These are phyloP conservation scores for Wickerhamomyces tratensis DNA, from an alignment of 805 yeast species.

Conservation along the genomic window DNA sequence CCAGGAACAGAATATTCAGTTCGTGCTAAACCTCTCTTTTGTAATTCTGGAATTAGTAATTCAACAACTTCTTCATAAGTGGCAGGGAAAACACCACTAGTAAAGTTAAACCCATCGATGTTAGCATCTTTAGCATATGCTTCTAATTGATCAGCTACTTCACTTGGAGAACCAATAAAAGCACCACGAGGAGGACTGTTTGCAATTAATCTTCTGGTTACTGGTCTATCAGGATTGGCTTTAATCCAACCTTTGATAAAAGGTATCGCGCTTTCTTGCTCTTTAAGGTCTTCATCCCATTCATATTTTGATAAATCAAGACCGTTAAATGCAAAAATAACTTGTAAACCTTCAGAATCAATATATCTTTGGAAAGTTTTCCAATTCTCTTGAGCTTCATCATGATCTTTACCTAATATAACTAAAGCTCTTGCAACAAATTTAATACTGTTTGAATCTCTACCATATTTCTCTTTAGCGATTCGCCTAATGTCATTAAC, in stretches of 20 bases:
- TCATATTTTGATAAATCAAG: slow-evolving; percentile 23
- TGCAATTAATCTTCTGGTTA: slow-evolving; percentile 11
- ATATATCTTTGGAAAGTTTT: slow-evolving; percentile 19
- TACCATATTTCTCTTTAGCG: slow-evolving; percentile 22
- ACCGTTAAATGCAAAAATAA: slow-evolving; percentile 30
- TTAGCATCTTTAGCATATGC: slow-evolving; percentile 26
- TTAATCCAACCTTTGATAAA: slow-evolving; percentile 15
- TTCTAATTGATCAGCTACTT: slow-evolving; percentile 28
- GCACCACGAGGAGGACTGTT: slow-evolving; percentile 8
- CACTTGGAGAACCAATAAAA: slow-evolving; percentile 19
- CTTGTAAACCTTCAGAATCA: slow-evolving; percentile 28
- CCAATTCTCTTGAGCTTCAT: slow-evolving; percentile 27
- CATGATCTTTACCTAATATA: slow-evolving; percentile 25
- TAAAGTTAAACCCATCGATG: slow-evolving; percentile 29
- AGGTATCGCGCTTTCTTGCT: slow-evolving; percentile 19
- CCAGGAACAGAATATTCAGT: slow-evolving; percentile 22
- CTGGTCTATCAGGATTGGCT: slow-evolving; percentile 3
- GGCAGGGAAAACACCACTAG: slow-evolving; percentile 25
- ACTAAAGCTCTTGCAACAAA: slow-evolving; percentile 25
- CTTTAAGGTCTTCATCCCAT: slow-evolving; percentile 24
- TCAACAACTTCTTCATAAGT: slow-evolving; percentile 27
- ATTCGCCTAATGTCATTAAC: slow-evolving; percentile 20
- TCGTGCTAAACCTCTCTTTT: slow-evolving; percentile 22
- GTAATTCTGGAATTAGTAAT: slow-evolving; percentile 22
- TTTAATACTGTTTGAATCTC: slow-evolving; percentile 27